Conservation (phyloP, 1,284 basidiomycete species). For the Tremellales sp. region DNA sequence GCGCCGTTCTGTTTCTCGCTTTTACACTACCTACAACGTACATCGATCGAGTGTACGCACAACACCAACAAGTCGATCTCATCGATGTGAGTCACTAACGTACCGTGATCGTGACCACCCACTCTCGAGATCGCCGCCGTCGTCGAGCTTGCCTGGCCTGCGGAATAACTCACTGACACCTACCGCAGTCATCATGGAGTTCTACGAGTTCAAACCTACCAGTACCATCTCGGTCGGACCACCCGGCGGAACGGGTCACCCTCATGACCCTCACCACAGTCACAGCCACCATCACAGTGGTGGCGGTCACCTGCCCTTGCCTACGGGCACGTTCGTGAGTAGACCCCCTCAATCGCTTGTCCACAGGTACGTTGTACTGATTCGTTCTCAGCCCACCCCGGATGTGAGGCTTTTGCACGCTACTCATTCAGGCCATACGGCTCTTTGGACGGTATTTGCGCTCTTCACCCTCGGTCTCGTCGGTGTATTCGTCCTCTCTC, state of each 20-base stretch:
- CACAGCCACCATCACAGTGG: not conserved
- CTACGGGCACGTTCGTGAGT: constrained; percentile 27
- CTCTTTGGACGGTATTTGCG: constrained; percentile 38
- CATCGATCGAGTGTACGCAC: no score
- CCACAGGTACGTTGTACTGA: not conserved
- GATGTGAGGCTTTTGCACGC: constrained; percentile 16
- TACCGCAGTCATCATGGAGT: constrained; percentile 16
- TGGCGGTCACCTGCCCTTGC: constrained; percentile 18
- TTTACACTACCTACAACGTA: no score
- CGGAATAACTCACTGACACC: no score
- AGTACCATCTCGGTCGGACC: constrained; percentile 34
- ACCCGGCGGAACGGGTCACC: constrained; percentile 27
- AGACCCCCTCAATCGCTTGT: not conserved
- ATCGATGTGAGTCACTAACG: no score
- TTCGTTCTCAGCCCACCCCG: constrained; percentile 12
- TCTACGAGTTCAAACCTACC: constrained; percentile 20
- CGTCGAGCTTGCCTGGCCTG: no score
- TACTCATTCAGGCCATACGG: constrained; percentile 23
- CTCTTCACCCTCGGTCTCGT: constrained; percentile 33
- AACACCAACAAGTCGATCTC: no score
- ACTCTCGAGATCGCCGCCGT: no score
- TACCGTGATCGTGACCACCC: no score
- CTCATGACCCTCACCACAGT: constrained; percentile 19
- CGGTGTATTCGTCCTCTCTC: constrained; percentile 26
- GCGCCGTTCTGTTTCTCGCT: no score